These are phyloP conservation scores for Protea cynaroides DNA, from an alignment of 164 flowering plant genomes.

Conservation along the genomic window DNA sequence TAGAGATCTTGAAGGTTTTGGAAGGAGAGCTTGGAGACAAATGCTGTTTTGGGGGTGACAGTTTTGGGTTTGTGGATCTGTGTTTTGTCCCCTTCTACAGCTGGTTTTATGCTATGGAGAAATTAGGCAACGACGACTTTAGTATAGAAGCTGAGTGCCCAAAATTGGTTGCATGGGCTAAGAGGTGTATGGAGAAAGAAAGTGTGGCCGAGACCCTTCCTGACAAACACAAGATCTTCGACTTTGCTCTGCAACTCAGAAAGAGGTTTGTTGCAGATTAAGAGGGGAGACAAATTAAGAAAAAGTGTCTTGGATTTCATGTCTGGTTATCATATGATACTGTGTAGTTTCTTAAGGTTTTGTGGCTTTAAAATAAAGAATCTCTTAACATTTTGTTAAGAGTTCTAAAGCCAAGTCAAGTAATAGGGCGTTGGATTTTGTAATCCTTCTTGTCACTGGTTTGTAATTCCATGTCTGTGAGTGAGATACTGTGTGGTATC, in stretches of 20 bases:
- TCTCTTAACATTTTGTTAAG: too few species aligned
- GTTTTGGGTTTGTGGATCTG: too few species aligned
- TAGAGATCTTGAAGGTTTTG: too few species aligned
- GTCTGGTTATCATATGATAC: too few species aligned
- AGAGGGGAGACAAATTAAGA: background rate
- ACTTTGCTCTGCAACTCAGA: background rate
- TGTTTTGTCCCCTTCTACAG: background rate
- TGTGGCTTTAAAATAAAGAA: too few species aligned
- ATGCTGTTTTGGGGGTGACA: background rate
- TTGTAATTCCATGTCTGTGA: too few species aligned
- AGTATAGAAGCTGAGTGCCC: conserved; percentile 5
- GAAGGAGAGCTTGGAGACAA: background rate
- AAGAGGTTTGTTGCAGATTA: background rate
- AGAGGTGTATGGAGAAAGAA: conserved; percentile 1
- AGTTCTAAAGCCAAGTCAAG: too few species aligned
- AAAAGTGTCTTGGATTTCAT: background rate
- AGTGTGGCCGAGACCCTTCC: conserved; percentile 1
- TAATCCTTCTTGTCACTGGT: too few species aligned
- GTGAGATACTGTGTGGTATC: too few species aligned
- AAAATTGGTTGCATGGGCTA: conserved; percentile 1
- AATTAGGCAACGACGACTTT: background rate
- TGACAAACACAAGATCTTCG: background rate
- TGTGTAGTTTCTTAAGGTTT: too few species aligned
- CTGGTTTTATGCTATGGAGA: background rate
- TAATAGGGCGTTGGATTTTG: too few species aligned